Evolutionary conservation across 2,329 filamentous ascomycete genomes (phyloP).

Genomic region (Trichoderma sp.): DNA sequence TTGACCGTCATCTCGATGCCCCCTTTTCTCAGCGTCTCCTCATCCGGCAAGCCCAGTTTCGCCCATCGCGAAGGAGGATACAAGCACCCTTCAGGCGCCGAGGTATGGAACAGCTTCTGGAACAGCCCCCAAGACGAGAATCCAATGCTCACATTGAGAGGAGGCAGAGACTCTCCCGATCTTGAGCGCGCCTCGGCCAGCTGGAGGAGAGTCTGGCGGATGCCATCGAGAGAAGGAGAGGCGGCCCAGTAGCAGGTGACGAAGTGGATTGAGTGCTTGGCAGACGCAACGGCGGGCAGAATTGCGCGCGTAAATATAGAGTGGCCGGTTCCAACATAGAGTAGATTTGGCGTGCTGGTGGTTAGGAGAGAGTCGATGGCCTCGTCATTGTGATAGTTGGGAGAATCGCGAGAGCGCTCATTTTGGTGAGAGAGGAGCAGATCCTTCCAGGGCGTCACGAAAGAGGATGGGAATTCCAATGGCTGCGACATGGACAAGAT

Average conservation of each 20-base stretch:
- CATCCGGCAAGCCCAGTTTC: slow-evolving; percentile 64
- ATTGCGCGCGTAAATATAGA: slow-evolving; percentile 58
- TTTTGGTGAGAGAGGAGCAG: slow-evolving; percentile 37
- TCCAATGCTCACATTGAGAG: slow-evolving; percentile 67
- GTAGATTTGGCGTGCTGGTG: slow-evolving; percentile 48
- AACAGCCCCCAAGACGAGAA: slow-evolving; percentile 73
- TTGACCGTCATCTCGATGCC: slow-evolving; percentile 71
- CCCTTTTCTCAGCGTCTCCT: slow-evolving; percentile 51
- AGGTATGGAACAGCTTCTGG: slow-evolving; percentile 75
- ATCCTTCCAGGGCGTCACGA: slow-evolving; percentile 43
- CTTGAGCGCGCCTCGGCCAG: slow-evolving; percentile 53
- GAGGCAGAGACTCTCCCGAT: slow-evolving; percentile 30
- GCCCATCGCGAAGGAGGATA: slow-evolving; percentile 64
- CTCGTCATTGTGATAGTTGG: slow-evolving; percentile 49
- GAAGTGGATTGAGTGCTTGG: slow-evolving; percentile 67
- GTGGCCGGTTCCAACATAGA: slow-evolving; percentile 60
- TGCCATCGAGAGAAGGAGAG: slow-evolving; percentile 60
- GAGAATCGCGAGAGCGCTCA: slow-evolving; percentile 47
- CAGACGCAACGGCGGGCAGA: slow-evolving; percentile 61
- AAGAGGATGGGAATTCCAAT: slow-evolving; percentile 40
- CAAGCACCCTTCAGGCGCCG: slow-evolving; percentile 60
- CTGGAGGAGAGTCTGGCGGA: slow-evolving; percentile 58
- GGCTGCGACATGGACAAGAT: slow-evolving; percentile 10
- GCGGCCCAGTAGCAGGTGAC: slow-evolving; percentile 83
- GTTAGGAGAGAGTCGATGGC: slow-evolving; percentile 51